Base-by-base conservation (phyloP, 2,329 filamentous ascomycete species). In the Pseudopyricularia javanii region DNA sequence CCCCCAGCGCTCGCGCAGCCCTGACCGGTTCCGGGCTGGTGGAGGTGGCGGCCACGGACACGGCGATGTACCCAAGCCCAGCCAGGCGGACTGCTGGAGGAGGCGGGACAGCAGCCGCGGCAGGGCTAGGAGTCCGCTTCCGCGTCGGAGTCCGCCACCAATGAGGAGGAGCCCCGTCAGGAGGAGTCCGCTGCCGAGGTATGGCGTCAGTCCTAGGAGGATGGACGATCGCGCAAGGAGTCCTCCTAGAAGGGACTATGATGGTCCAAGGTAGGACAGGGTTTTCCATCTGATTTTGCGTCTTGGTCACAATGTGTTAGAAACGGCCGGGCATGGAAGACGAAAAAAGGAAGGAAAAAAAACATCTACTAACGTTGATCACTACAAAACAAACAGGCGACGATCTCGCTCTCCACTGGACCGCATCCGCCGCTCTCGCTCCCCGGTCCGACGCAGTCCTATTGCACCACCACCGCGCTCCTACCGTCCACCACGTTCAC, bases 341-440 rank as follows among this genome's bases (percentile, higher is more conserved):
- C 11, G 40, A 15, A 9, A 7, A 20, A 6, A 3, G 24, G 24
- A 17, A 15, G 4, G 4, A 20, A 6, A 3, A 45, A 45, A 17
- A 45, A 4, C 15, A 11, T 15, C 40, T 45, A 45, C 40, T 24
- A 4, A 20, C 22, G 22, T n/a, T 14, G n/a, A n/a, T 3, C 24
- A 30, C 28, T 30, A 30, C 9, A 12, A 45, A 45, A 17, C 6
- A 49, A 20, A 49, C 57, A 77, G 75, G 63, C 71, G 75, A 56
- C 70, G 78, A 59, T 81, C 78, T 24, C 71, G 78, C 49, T 80
- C 78, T 33, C 77, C 78, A 1, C 72, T 70, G 54, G 69, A 69
- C 37, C 68, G 74, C 60, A 75, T 78, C 55, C 71, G 69, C 43
- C 56, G 66, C 28, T 69, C 67, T 34, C 60, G 68, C n/a, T 66